Base-by-base conservation (phyloP, 139 green algal genomes). In the Parachlorella kessleri region DNA sequence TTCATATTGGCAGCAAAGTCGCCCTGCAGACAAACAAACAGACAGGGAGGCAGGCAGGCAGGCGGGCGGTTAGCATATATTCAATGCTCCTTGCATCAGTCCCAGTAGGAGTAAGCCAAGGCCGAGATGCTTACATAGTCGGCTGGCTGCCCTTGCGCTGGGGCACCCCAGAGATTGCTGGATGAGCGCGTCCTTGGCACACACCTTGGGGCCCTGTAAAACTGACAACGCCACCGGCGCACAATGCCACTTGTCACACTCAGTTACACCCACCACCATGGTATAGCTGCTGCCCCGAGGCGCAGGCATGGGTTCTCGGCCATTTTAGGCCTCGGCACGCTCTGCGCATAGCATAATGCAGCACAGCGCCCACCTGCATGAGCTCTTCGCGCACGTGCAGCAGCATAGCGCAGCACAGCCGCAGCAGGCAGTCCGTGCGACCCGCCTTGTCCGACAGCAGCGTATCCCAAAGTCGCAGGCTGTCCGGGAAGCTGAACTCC, bases 1-100 rank as follows among this genome's bases (percentile, higher is more conserved):
- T 98, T 98, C 36, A 99, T 82, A 83, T 94, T 96, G 55, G 88
- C 79, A 0, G 90, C 86, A 88, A 98, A 99, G 89, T 99, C 95
- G 24, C 92, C 89, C 88, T 86, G 87, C 76, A 65, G 14, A 38
- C 59, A 67, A 67, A 7, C 59, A 23, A 8, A 23, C 24, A 23
- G 18, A 23, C 14, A 23, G 18, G 30, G 8, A 24, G 33, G 65
- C 30, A 24, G 5, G 21, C 24, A 18, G 33, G 33, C 2, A 41
- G 65, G 6, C 1, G 3, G 64, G 1, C 6, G 38, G 64, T 23
- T 35, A 30, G n/a, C 35, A 37, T 3, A 37, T n/a, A 7, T 40
- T 28, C 24, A 69, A 30, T 37, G 64, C 32, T 36, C 33, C 7
- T n/a, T 2, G 59, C 21, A 36, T n/a, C 33, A 67, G 23, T n/a